Base-by-base conservation (phyloP, 1,139 yeast species). In the Protomyces inouyei region DNA sequence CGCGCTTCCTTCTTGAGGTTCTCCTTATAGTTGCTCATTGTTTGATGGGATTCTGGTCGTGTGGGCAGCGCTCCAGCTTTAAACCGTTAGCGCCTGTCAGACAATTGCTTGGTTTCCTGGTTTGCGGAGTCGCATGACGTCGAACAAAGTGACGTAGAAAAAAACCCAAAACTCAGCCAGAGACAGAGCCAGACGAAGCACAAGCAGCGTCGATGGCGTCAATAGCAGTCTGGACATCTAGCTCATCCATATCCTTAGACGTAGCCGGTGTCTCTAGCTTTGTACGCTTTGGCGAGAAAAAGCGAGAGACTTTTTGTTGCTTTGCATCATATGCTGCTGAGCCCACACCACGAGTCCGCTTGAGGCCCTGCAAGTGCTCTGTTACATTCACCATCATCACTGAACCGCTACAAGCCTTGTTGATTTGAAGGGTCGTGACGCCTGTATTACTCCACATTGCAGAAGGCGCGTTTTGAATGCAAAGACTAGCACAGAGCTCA, bases 141-240 rank as follows among this genome's bases (percentile, higher is more conserved):
- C 43, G 16, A 38, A 28, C 32, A 28, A 28, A 28, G 32, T 28
- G 32, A 28, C 32, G 32, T 28, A 28, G 32, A 28, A 28, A 28
- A 28, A 28, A 28, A 21, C 0, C 8, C 32, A 6, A 25, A 28
- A 28, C 32, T 28, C 32, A 28, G 32, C 32, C 32, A 25, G 32
- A 25, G 6, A 25, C 32, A 25, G 32, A 28, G 32, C 32, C 32
- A 28, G 32, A 28, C 32, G 32, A 28, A 4, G 32, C 57, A 59
- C 63, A 59, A 10, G 63, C 63, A 14, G 63, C 63, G 32, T 59
- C 63, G n/a, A 59, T 59, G 28, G 63, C 63, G n/a, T 35, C 32
- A 52, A 59, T 52, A 5, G 52, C 45, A 9, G 56, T 52, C 36
- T 14, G 52, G 2, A 51, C 38, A 21, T 51, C 61, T 9, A 9